Percentiles rank a stretch among this genome's conserved stretches.
Conservation (phyloP, 108 stramenopile genomes). For the Fragilaria crotonensis region DNA sequence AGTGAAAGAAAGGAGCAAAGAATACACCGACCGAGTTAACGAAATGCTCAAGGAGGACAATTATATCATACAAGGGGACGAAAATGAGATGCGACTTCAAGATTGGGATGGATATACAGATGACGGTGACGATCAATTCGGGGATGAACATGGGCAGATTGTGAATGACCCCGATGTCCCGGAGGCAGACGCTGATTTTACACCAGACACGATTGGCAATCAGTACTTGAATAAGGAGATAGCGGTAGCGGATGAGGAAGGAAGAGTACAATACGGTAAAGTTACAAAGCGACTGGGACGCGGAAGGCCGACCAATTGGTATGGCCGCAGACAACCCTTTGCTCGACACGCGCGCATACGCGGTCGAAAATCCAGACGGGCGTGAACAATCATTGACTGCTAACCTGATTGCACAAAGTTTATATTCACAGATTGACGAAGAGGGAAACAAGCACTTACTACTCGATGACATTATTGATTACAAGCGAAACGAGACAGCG, state of each 20-base stretch:
- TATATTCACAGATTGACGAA: conserved; percentile 22
- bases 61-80: too few relatives aligned
- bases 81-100: too few relatives aligned
- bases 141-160: too few relatives aligned
- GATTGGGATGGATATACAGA: too few relatives aligned
- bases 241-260: neutral
- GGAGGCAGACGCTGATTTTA: conserved; percentile 1
- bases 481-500: neutral
- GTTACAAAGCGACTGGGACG: conserved; percentile 9
- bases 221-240: neutral
- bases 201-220: neutral
- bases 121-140: too few relatives aligned
- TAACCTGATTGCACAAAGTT: conserved; percentile 29
- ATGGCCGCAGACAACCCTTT: conserved; percentile 13
- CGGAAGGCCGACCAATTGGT: conserved; percentile 12
- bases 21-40: too few relatives aligned
- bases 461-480: conserved; percentile 7
- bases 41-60: too few relatives aligned
- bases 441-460: conserved; percentile 8
- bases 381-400: conserved; percentile 10
- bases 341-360: conserved; percentile 19
- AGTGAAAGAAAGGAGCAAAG: too few relatives aligned
- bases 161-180: too few relatives aligned
- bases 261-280: neutral
- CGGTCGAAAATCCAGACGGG: conserved; percentile 36